Base-by-base conservation (phyloP, 1,139 yeast species). In the Kodamaea anthophila region DNA sequence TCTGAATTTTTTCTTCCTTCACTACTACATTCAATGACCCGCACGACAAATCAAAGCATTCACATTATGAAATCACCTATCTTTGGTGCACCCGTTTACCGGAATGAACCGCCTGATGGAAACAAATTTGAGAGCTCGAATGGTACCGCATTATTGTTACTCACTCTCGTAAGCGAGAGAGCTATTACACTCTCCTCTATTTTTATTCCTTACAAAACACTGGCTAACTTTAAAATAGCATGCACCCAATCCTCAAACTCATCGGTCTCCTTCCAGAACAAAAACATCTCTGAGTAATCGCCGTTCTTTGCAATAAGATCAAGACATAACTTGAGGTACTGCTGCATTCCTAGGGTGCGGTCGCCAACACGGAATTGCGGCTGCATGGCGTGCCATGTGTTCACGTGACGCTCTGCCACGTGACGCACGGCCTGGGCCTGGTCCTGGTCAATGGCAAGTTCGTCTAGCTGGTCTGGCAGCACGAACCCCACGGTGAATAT, bases 201-300 rank as follows among this genome's bases (percentile, higher is more conserved):
- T n/a, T n/a, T n/a, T n/a, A n/a, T n/a, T n/a, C n/a, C n/a, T n/a
- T n/a, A n/a, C n/a, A n/a, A n/a, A n/a, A n/a, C n/a, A n/a, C n/a
- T n/a, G n/a, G n/a, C n/a, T n/a, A n/a, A n/a, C n/a, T n/a, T n/a
- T n/a, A n/a, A n/a, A 12, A 24, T 24, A 10, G 19, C 5, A 5
- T 11, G 16, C 15, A 12, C 14, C 27, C 27, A 24, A 6, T 12
- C 4, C n/a, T 18, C 11, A 18, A 24, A 24, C 16, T 18, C 21
- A 13, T 24, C 27, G 5, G 27, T 18, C 21, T 24, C 27, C n/a
- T 12, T 13, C 27, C 27, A 24, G 15, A 24, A 24, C 16, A 9
- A 12, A n/a, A 18, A 24, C 27, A 18, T 24, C 21, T 24, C 27
- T 7, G 27, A 24, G 15, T 18, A 9, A 13, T 24, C 21, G 9